Evolutionary conservation across 768 basidiomycete species (phyloP), one percentile per base, ranked within the genome.

Genomic region (Lentinula boryana): DNA sequence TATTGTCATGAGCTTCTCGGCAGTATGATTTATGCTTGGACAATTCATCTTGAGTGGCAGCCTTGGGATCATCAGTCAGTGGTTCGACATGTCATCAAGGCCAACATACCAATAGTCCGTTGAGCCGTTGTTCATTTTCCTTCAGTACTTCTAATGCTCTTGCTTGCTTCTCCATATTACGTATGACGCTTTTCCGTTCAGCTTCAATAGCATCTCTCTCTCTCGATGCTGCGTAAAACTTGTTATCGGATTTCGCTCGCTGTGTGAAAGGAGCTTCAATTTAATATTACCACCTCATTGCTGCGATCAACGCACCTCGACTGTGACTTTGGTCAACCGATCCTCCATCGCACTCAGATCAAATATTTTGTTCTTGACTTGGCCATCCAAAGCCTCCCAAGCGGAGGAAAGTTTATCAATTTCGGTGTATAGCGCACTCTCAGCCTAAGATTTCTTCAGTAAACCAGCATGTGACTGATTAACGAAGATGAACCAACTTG

Each of bases 171-270:
- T 82, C 81, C 13, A 75, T 36, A 52, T 74, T 75, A 53, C 86
- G 80, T 16, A 75, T 68, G 36, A 86, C 72, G 35, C 77, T 83
- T 72, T 92, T 92, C 50, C 86, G 81, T 69, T 94, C 91, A 1
- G 76, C 77, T 35, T 94, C 91, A 2, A 87, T 74, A 16, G 91
- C 86, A 62, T 97, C 94, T 73, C 90, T 94, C 60, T 89, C 87
- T 33, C 94, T 86, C 87, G 96, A 91, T 2, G 88, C 87, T 16
- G 91, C 83, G 68, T 87, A 98, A 69, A 85, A 98, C 71, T 95
- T 98, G 77, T 95, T 96, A 62, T 98, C 95, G 15, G 91, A 86
- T 75, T 96, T 98, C 8, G 93, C 91, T 88, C 92, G 93, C 93
- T 98, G 73, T 38, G 56, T 38, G 16, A 56, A 46, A 60, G 44